phyloP scores from a whole-genome alignment of 257 asterid species.

The Cinchona pubescens region DNA sequence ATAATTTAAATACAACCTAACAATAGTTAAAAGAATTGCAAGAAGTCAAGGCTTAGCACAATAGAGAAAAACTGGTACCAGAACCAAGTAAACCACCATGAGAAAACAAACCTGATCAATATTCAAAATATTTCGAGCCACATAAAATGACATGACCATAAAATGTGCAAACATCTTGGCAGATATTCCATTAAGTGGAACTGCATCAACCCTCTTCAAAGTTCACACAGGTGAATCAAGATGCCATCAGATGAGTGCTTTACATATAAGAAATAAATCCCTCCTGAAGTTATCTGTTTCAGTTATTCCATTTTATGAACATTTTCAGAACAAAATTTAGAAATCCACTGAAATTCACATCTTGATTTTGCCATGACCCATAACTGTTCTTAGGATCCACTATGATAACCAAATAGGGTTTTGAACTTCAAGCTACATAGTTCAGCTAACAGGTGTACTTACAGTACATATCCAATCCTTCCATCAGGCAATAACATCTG shows the following conservation, averaged over 20 bases:
- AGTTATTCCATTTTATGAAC: neutral
- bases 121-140: neutral
- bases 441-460: conserved; percentile 36
- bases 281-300: neutral
- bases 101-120: neutral
- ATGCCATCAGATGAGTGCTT: neutral
- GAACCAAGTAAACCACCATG: neutral
- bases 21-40: neutral
- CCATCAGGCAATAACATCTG: conserved; percentile 99
- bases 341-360: neutral
- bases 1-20: neutral
- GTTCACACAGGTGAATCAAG: neutral
- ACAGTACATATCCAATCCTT: conserved; percentile 98
- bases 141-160: neutral
- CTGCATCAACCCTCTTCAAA: neutral
- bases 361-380: neutral
- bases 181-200: neutral
- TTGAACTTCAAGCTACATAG: neutral
- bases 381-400: neutral
- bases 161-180: neutral
- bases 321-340: neutral
- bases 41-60: neutral
- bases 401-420: neutral
- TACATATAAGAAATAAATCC: neutral
- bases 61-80: neutral